These are phyloP conservation scores for Amanita phalloides DNA, from an alignment of 768 basidiomycete genomes.

Conservation along the genomic window DNA sequence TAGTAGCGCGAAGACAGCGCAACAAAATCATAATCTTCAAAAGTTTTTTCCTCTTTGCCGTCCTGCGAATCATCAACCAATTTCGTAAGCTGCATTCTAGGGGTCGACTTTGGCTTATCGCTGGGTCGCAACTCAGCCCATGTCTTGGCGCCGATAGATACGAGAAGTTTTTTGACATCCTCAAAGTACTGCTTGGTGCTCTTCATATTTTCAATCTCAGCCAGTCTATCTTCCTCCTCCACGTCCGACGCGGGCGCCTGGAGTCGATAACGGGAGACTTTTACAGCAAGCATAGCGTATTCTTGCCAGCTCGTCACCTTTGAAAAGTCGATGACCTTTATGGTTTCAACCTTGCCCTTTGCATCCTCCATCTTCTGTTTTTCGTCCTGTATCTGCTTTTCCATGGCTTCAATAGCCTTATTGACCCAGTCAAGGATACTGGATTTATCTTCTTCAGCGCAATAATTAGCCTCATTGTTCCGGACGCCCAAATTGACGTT, in stretches of 20 bases:
- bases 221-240: neutral
- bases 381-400: neutral
- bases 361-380: neutral
- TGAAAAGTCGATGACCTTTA: neutral
- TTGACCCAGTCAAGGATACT: constrained; percentile 2
- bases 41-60: neutral
- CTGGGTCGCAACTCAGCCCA: neutral
- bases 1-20: neutral
- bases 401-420: neutral
- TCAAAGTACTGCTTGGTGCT: neutral
- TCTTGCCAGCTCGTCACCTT: constrained; percentile 2
- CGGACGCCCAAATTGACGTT: neutral
- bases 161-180: neutral
- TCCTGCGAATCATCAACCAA: neutral
- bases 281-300: neutral
- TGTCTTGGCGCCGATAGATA: constrained; percentile 1
- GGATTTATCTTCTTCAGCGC: neutral
- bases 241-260: too few species aligned
- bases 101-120: neutral
- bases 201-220: neutral
- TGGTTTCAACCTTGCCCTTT: neutral
- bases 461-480: neutral
- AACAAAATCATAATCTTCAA: neutral
- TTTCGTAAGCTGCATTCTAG: neutral
- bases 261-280: neutral